Conservation (phyloP, 441 rosid genomes). For the Flueggea neowawraea region DNA sequence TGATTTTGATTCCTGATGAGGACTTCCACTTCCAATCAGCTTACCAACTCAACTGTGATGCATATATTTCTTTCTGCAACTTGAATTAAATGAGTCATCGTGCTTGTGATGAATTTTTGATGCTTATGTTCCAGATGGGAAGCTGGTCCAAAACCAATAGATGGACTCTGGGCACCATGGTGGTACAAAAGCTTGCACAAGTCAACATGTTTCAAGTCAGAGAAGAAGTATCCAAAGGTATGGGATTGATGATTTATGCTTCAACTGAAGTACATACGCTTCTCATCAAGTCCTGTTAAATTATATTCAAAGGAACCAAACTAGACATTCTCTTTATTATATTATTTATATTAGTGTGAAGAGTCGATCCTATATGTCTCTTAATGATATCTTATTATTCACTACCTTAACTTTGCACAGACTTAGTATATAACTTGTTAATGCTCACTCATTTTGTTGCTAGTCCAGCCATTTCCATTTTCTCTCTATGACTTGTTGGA, state of each 20-base stretch:
- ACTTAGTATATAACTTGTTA: not conserved
- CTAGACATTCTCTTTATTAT: too few species aligned
- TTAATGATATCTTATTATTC: not conserved
- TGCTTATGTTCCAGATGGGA: slow-evolving; percentile 56
- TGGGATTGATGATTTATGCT: slow-evolving; percentile 5
- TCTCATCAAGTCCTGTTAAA: too few species aligned
- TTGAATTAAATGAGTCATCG: not conserved
- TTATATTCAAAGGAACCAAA: too few species aligned
- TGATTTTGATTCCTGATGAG: too few species aligned
- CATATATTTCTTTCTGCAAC: too few species aligned
- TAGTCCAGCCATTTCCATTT: slow-evolving; percentile 64
- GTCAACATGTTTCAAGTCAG: slow-evolving; percentile 51
- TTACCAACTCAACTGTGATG: too few species aligned
- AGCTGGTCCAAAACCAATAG: slow-evolving; percentile 76
- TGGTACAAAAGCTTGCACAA: slow-evolving; percentile 70
- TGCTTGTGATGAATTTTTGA: slow-evolving; percentile 6
- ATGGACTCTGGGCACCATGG: slow-evolving; percentile 90
- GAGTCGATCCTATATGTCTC: too few species aligned
- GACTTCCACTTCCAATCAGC: too few species aligned
- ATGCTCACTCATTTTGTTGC: slow-evolving; percentile 6
- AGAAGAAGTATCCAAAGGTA: slow-evolving; percentile 54
- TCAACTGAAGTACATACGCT: not conserved
- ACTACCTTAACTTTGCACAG: not conserved
- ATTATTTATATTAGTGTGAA: too few species aligned
- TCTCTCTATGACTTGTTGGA: slow-evolving; percentile 66